phyloP scores from a whole-genome alignment of 495 filamentous ascomycete genomes.

The Tricharina praecox region DNA sequence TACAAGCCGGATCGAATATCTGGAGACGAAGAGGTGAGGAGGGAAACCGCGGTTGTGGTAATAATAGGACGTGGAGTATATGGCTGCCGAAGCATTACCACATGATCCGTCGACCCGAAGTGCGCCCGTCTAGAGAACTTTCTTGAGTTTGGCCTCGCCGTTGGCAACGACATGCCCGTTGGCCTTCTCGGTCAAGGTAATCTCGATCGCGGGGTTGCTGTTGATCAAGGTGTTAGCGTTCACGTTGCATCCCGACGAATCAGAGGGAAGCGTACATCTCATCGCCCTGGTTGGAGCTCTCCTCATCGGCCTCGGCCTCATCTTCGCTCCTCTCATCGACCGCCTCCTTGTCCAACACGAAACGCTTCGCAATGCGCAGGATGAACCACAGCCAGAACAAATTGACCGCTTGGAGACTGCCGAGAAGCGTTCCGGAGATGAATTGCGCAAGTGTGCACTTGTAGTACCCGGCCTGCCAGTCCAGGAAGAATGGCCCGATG shows the following conservation, averaged over 20 bases:
- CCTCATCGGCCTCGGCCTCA: slow-evolving; percentile 33
- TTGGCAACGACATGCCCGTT: background rate
- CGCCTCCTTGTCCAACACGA: slow-evolving; percentile 33
- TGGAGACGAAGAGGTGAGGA: too few species aligned
- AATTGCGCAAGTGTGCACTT: slow-evolving; percentile 62
- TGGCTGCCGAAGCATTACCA: too few species aligned
- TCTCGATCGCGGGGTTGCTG: background rate
- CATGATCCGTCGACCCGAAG: too few species aligned
- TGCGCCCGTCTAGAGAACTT: background rate
- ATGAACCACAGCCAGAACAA: slow-evolving; percentile 80
- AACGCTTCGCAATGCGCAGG: slow-evolving; percentile 49
- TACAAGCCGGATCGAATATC: too few species aligned
- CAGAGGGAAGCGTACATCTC: slow-evolving; percentile 28
- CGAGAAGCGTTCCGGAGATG: slow-evolving; percentile 55
- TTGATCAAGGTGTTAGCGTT: too few species aligned
- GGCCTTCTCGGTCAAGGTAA: background rate
- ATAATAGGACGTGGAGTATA: too few species aligned
- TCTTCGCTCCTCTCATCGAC: slow-evolving; percentile 44
- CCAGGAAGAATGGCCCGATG: slow-evolving; percentile 69
- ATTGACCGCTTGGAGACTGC: slow-evolving; percentile 62
- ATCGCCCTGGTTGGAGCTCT: slow-evolving; percentile 3
- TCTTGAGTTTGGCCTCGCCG: background rate
- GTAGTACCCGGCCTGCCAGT: slow-evolving; percentile 73
- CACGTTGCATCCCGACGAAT: too few species aligned
- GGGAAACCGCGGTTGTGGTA: too few species aligned